Conservation (phyloP, 2,329 filamentous ascomycete species). For the Biscogniauxia sp. region DNA sequence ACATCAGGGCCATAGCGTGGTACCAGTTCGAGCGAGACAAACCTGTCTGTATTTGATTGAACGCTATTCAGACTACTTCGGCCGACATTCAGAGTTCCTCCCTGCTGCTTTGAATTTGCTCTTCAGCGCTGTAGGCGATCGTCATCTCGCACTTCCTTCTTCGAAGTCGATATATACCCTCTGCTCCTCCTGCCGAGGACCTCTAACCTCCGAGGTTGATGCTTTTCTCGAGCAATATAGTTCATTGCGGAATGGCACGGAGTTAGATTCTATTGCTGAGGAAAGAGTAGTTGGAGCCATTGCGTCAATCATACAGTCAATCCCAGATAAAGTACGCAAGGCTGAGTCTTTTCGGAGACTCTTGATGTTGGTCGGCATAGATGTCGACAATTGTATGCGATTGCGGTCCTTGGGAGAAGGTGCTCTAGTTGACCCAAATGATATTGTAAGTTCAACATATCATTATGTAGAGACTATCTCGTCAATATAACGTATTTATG, state of each 20-base stretch:
- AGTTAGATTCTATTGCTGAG: slow-evolving; percentile 66
- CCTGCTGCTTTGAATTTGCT: slow-evolving; percentile 71
- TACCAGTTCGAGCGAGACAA: slow-evolving; percentile 63
- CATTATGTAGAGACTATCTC: slow-evolving; percentile 13
- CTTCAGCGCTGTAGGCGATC: slow-evolving; percentile 65
- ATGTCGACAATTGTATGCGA: slow-evolving; percentile 49
- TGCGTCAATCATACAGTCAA: slow-evolving; percentile 71
- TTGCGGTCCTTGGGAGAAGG: slow-evolving; percentile 31
- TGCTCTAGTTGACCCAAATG: slow-evolving; percentile 21
- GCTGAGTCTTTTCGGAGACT: slow-evolving; percentile 55
- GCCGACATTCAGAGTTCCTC: slow-evolving; percentile 64
- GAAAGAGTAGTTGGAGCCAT: slow-evolving; percentile 74
- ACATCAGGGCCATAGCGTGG: slow-evolving; percentile 44
- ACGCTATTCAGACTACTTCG: slow-evolving; percentile 74
- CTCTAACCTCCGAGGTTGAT: slow-evolving; percentile 64
- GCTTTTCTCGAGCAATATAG: slow-evolving; percentile 72
- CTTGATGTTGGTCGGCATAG: slow-evolving; percentile 59
- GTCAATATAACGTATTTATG: slow-evolving; percentile 10
- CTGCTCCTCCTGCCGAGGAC: slow-evolving; percentile 70
- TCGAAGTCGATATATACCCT: slow-evolving; percentile 72
- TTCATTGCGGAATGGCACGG: slow-evolving; percentile 56
- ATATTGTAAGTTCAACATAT: slow-evolving; percentile 28
- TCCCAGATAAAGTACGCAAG: slow-evolving; percentile 56
- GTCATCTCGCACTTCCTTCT: slow-evolving; percentile 62
- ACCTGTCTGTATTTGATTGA: slow-evolving; percentile 70